Base-by-base conservation (phyloP, 495 filamentous ascomycete genomes). In the Aspergillus heteromorphus region DNA sequence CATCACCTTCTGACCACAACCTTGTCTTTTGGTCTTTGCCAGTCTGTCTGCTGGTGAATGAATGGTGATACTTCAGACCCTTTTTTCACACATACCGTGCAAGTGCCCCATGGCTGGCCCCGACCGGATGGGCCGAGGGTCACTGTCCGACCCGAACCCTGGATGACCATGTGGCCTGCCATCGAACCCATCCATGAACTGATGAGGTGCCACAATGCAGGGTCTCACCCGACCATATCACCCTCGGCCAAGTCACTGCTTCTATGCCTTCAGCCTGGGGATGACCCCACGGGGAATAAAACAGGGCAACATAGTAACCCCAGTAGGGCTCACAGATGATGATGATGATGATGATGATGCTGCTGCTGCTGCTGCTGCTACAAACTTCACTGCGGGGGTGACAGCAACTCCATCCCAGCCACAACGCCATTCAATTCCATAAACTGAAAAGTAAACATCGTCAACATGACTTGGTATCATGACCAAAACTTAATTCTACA, bases 201-300 rank as follows among this genome's bases (percentile, higher is more conserved):
- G 38, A 19, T 16, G 16, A 27, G 7, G 43, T 20, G 8, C 5
- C 40, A 29, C 29, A 20, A 29, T n/a, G 43, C 43, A 16, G 43
- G 40, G 48, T 14, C 52, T 54, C 59, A 61, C 40, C 51, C 47
- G 59, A 57, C 59, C 41, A 34, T 51, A 52, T 61, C 57, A 60
- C 48, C 55, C 45, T 36, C 40, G 34, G 23, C 38, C 48, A 30
- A 45, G 31, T 3, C 42, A 49, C 45, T 50, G 45, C 45, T 49
- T 36, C 17, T 45, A 34, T 38, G 21, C 13, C 30, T 21, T 23
- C 20, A 4, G 7, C 23, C 23, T 27, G 23, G 23, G 23, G 23
- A 27, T n/a, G 17, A 17, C 49, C 31, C 45, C 51, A 13, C 19
- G 36, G 49, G 25, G 40, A 21, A 6, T 29, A 47, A 27, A 3